These are phyloP conservation scores for Komagataella populi DNA, from an alignment of 805 yeast genomes.

Conservation along the genomic window DNA sequence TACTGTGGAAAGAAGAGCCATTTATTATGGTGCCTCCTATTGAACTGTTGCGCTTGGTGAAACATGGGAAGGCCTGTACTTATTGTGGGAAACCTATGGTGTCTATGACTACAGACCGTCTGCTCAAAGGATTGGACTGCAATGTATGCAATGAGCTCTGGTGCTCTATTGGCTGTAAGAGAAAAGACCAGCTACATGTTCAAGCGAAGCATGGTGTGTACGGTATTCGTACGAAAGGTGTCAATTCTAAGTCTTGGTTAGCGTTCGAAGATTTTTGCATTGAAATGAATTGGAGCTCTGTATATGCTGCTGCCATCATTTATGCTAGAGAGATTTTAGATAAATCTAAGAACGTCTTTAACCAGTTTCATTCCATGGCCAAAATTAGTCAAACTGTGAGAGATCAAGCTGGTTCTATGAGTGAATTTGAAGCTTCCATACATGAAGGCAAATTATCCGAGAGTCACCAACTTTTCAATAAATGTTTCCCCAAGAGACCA, in stretches of 20 bases:
- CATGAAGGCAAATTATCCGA: conserved; percentile 45
- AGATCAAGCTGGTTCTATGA: conserved; percentile 42
- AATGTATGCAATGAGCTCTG: conserved; percentile 50
- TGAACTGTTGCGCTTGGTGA: conserved; percentile 46
- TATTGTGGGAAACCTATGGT: conserved; percentile 50
- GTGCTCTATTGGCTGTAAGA: conserved; percentile 55
- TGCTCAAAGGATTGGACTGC: conserved; percentile 48
- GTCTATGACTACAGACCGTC: conserved; percentile 13
- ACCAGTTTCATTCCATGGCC: conserved; percentile 53
- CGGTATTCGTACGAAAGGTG: conserved; percentile 15
- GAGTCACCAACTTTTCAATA: conserved; percentile 36
- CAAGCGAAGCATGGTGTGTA: conserved; percentile 40
- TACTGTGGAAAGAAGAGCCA: conserved; percentile 46
- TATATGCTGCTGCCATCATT: conserved; percentile 48
- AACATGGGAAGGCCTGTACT: conserved; percentile 54
- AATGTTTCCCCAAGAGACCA: conserved; percentile 25
- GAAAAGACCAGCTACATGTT: conserved; percentile 33
- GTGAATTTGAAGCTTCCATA: conserved; percentile 39
- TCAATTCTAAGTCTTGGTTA: conserved; percentile 35
- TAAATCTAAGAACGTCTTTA: conserved; percentile 22
- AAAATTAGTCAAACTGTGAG: conserved; percentile 54
- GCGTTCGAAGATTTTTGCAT: conserved; percentile 47
- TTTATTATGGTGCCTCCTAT: conserved; percentile 53
- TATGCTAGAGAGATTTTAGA: conserved; percentile 32
- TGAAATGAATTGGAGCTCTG: conserved; percentile 54